phyloP scores from a whole-genome alignment of 73 alveolate genomes.

The Blepharisma stoltei region DNA sequence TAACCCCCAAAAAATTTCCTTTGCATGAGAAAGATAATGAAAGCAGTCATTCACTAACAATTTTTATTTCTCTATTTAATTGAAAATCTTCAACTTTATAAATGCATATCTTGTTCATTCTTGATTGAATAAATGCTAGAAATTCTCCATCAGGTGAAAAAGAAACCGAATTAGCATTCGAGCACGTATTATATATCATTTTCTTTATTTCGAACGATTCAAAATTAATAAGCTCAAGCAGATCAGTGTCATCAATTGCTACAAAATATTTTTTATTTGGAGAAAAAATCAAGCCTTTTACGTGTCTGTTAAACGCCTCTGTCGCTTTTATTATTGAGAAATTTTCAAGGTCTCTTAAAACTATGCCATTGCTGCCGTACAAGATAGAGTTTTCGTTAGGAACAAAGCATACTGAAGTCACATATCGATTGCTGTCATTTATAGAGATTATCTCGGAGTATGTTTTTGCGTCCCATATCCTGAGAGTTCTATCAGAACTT shows the following conservation, averaged over 20 bases:
- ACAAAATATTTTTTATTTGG: neutral
- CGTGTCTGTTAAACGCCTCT: neutral
- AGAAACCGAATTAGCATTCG: neutral
- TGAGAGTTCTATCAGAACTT: slow-evolving; percentile 4
- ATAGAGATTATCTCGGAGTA: neutral
- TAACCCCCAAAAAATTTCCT: too few species aligned
- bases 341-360: neutral
- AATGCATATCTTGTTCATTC: too few species aligned
- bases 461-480: neutral
- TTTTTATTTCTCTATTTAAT: too few species aligned
- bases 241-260: neutral
- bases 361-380: neutral
- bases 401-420: neutral
- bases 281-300: neutral
- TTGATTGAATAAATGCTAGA: neutral
- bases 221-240: neutral
- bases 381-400: neutral
- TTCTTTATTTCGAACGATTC: neutral
- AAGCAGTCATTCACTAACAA: too few species aligned
- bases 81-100: too few species aligned
- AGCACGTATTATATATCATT: neutral
- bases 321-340: neutral
- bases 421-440: slow-evolving; percentile 3
- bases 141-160: slow-evolving; percentile 15
- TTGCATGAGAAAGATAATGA: too few species aligned